Percentiles rank a stretch among this genome's conserved stretches.
These are phyloP conservation scores for Globisporangium barbulae DNA, from an alignment of 352 stramenopile species.

Conservation along the genomic window DNA sequence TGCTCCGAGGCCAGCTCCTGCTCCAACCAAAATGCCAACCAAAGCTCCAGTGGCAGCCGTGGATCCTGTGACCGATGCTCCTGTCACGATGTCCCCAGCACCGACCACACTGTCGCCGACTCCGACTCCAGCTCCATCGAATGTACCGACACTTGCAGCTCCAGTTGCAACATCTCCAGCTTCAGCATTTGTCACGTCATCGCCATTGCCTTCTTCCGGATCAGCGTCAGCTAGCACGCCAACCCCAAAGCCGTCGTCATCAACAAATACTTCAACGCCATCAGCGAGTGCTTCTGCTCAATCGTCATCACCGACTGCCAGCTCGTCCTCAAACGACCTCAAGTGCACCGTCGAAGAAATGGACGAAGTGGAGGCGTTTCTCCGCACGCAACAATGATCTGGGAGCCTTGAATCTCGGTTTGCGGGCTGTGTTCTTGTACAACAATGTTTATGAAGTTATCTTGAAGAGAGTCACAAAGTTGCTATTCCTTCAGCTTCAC, in stretches of 20 bases:
- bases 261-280: background rate
- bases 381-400: constrained; percentile 10
- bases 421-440: background rate
- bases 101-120: background rate
- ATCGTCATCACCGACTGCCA: background rate
- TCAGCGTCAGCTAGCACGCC: background rate
- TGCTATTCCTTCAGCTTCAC: background rate
- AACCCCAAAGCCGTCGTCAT: background rate
- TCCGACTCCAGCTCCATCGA: background rate
- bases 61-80: background rate
- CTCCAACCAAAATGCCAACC: background rate
- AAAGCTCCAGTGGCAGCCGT: background rate
- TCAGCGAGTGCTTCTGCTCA: background rate
- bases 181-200: background rate
- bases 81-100: background rate
- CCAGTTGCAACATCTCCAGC: background rate
- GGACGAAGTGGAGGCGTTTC: constrained; percentile 17
- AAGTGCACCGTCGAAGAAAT: constrained; percentile 21
- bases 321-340: constrained; percentile 5
- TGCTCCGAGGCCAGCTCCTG: background rate
- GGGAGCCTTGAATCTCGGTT: background rate
- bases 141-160: background rate
- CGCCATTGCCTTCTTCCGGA: background rate
- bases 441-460: constrained; percentile 5
- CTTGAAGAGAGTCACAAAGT: background rate